These are phyloP conservation scores for Daldinia decipiens DNA, from an alignment of 495 filamentous ascomycete genomes.

Conservation along the genomic window DNA sequence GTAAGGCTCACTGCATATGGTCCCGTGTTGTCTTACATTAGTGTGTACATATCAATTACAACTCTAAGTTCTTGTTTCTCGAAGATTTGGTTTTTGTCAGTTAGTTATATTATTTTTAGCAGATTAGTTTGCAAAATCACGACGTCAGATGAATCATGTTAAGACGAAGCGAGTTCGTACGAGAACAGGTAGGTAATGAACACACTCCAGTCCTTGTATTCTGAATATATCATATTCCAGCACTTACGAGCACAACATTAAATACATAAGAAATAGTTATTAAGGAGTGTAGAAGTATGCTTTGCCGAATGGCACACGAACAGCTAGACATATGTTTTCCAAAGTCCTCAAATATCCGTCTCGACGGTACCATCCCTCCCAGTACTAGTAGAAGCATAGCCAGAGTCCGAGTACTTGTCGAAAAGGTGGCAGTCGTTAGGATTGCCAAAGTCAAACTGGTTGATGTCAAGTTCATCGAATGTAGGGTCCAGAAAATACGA, in stretches of 20 bases:
- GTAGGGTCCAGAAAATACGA: constrained; percentile 26
- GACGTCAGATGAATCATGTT: constrained; percentile 2
- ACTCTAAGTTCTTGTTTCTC: no score
- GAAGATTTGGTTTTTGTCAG: no score
- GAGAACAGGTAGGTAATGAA: neutral
- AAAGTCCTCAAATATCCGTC: constrained; percentile 5
- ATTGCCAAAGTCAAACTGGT: constrained; percentile 20
- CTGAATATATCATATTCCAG: neutral
- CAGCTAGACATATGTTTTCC: neutral
- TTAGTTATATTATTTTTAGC: no score
- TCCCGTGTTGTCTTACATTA: neutral
- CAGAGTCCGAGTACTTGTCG: constrained; percentile 42
- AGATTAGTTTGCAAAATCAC: neutral
- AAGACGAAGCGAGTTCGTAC: neutral
- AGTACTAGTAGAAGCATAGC: constrained; percentile 41
- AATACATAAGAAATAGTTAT: constrained; percentile 5
- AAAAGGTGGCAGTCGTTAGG: constrained; percentile 18
- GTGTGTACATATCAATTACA: neutral
- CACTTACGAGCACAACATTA: neutral
- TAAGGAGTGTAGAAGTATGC: constrained; percentile 2
- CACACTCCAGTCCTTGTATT: neutral
- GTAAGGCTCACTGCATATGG: neutral
- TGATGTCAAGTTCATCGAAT: constrained; percentile 25
- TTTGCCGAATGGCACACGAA: neutral
- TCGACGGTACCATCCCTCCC: constrained; percentile 23